Percentiles rank a stretch among this genome's conserved stretches.
Conservation (phyloP, 805 yeast species). For the Nakazawaea populi region DNA sequence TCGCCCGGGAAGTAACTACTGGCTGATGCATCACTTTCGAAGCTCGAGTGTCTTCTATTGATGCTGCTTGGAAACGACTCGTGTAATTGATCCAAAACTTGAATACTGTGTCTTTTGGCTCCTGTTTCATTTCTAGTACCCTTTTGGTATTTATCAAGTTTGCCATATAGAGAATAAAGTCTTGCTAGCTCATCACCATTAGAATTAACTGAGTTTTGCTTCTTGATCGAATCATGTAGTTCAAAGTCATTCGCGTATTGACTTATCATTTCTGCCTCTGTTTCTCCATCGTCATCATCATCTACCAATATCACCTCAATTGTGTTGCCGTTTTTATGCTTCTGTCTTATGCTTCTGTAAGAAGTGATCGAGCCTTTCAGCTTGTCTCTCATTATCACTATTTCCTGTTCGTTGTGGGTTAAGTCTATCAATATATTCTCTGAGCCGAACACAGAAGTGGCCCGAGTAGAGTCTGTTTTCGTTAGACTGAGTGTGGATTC, state of each 20-base stretch:
- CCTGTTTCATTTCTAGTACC: neutral
- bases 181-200: conserved; percentile 1
- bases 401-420: conserved; percentile 6
- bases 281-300: neutral
- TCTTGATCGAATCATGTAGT: conserved; percentile 4
- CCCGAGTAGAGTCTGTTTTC: neutral
- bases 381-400: conserved; percentile 1
- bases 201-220: neutral
- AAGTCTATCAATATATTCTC: conserved; percentile 7
- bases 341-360: conserved; percentile 4
- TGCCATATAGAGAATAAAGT: conserved; percentile 6
- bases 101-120: neutral
- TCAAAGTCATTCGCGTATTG: conserved; percentile 6
- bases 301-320: conserved; percentile 3
- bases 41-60: conserved; percentile 1
- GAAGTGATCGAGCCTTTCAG: conserved; percentile 8
- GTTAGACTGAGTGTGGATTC: conserved; percentile 8
- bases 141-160: neutral
- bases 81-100: neutral
- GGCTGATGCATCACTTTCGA: neutral
- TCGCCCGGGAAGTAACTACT: conserved; percentile 5
- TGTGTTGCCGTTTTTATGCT: neutral
- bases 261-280: neutral
- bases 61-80: neutral
- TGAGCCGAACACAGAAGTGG: neutral